These are phyloP conservation scores for Lycium barbarum DNA, from an alignment of 257 asterid genomes.

Conservation along the genomic window DNA sequence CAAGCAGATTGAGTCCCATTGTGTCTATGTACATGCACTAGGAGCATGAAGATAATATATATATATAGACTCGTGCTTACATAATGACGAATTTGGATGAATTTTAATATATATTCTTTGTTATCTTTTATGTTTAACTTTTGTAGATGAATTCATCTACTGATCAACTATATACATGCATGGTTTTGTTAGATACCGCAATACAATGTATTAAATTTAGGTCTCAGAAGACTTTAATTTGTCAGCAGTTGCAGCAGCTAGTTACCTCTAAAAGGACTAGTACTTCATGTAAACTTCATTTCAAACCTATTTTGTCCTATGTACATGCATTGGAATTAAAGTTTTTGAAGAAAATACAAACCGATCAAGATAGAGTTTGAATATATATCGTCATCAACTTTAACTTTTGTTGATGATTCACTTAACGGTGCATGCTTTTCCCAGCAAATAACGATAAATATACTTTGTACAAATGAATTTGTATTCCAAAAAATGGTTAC, in stretches of 20 bases:
- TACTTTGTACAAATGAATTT: not conserved
- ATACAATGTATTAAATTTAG: not conserved
- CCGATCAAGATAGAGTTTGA: not conserved
- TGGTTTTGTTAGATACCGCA: not conserved
- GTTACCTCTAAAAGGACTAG: not conserved
- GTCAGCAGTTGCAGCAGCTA: no score
- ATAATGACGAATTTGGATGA: no score
- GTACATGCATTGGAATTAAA: not conserved
- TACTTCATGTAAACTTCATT: not conserved
- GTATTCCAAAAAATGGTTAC: not conserved
- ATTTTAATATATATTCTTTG: no score
- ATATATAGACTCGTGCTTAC: no score
- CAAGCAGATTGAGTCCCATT: no score
- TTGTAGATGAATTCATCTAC: no score
- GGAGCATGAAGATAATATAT: no score
- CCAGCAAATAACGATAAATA: not conserved
- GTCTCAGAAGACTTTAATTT: not conserved
- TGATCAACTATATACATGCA: not conserved
- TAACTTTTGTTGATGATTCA: not conserved
- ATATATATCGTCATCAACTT: not conserved
- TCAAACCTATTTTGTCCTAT: not conserved
- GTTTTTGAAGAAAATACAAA: not conserved
- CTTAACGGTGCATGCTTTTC: not conserved
- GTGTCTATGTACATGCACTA: no score
- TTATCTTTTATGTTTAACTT: no score